Evolutionary conservation across 106 monocot genomes (phyloP).

Genomic region (Amphibolis antarctica): DNA sequence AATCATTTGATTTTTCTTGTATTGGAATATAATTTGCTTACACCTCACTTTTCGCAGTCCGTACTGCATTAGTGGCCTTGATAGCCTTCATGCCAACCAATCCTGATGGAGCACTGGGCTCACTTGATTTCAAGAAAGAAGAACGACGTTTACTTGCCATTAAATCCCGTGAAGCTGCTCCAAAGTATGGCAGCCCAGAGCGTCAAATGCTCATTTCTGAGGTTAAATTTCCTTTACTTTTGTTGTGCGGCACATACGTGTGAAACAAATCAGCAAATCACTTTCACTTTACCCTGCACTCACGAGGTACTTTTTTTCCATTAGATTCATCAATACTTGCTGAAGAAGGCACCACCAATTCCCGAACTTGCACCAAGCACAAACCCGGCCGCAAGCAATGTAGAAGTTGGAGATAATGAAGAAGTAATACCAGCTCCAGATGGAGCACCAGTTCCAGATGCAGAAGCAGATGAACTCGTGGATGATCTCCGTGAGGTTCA

Average conservation of each 20-base stretch:
- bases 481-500: conserved; percentile 47
- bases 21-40: background rate
- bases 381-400: background rate
- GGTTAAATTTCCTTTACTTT: conserved; percentile 23
- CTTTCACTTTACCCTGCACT: background rate
- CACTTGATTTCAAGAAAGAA: conserved; percentile 89
- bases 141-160: conserved; percentile 71
- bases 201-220: conserved; percentile 78
- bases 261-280: too few species aligned
- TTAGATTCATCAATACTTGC: conserved; percentile 80
- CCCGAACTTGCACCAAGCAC: conserved; percentile 24
- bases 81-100: conserved; percentile 97
- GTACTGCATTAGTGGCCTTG: conserved; percentile 85
- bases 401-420: conserved; percentile 4
- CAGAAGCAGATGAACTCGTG: conserved; percentile 17
- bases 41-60: conserved; percentile 31
- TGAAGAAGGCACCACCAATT: conserved; percentile 63
- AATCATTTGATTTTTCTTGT: too few species aligned
- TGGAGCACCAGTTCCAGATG: background rate
- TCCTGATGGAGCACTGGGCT: conserved; percentile 88
- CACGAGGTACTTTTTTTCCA: background rate
- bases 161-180: conserved; percentile 65
- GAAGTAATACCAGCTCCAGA: conserved; percentile 15
- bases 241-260: background rate
- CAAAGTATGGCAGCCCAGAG: conserved; percentile 59